Conservation (phyloP, 805 yeast genomes). For the Ogataea haglerorum region DNA sequence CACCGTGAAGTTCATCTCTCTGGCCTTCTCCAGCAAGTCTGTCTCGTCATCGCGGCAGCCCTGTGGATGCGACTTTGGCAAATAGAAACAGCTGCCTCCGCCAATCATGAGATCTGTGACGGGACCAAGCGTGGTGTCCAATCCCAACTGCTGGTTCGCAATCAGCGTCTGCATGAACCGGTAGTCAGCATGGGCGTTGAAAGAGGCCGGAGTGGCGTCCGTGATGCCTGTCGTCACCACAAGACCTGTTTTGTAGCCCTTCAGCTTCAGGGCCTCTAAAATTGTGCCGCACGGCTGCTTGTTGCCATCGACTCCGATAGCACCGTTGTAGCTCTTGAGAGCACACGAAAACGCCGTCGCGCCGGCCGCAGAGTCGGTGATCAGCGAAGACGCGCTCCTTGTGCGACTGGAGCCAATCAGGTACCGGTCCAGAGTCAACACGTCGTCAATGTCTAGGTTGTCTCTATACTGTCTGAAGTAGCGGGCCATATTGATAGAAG, state of each 20-base stretch:
- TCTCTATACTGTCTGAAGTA: slow-evolving; percentile 65
- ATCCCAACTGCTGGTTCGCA: slow-evolving; percentile 84
- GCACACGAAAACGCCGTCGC: slow-evolving; percentile 93
- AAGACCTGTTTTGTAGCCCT: slow-evolving; percentile 80
- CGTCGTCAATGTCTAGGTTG: slow-evolving; percentile 49
- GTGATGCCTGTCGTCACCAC: slow-evolving; percentile 92
- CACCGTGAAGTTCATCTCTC: slow-evolving; percentile 57
- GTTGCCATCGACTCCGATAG: slow-evolving; percentile 76
- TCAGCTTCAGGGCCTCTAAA: slow-evolving; percentile 79
- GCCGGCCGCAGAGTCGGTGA: slow-evolving; percentile 96
- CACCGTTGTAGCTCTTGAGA: slow-evolving; percentile 81
- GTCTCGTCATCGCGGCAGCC: slow-evolving; percentile 71
- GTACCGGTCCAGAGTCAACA: slow-evolving; percentile 61
- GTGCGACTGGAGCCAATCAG: slow-evolving; percentile 85
- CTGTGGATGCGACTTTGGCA: slow-evolving; percentile 48
- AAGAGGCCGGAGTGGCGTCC: slow-evolving; percentile 94
- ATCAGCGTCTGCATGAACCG: slow-evolving; percentile 80
- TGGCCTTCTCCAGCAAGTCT: slow-evolving; percentile 65
- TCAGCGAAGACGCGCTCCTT: slow-evolving; percentile 66
- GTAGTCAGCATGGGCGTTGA: slow-evolving; percentile 72
- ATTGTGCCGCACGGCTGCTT: slow-evolving; percentile 82
- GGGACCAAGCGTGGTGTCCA: slow-evolving; percentile 67
- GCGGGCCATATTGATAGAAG: slow-evolving; percentile 76
- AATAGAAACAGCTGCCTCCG: slow-evolving; percentile 86
- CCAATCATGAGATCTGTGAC: slow-evolving; percentile 83